Conservation (phyloP, 495 filamentous ascomycete genomes). For the Aspergillus haitiensis region DNA sequence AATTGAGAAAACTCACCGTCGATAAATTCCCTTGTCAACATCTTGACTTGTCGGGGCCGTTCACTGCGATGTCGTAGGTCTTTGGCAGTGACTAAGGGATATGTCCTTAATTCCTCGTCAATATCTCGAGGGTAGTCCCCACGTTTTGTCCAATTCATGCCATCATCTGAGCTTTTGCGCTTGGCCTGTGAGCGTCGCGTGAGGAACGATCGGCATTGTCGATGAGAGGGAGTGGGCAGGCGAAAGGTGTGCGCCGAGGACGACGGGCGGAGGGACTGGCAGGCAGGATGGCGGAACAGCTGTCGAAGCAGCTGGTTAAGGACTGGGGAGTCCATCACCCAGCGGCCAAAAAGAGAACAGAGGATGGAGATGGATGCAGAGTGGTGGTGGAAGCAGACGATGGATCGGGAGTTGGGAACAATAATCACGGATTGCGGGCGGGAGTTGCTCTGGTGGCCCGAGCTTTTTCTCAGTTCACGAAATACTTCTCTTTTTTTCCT, state of each 20-base stretch:
- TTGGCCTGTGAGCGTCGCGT: slow-evolving; percentile 34
- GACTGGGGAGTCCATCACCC: slow-evolving; percentile 78
- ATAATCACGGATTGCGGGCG: slow-evolving; percentile 18
- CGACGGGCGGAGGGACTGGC: slow-evolving; percentile 54
- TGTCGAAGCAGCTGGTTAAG: slow-evolving; percentile 77
- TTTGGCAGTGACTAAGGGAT: slow-evolving; percentile 81
- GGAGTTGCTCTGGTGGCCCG: slow-evolving; percentile 28
- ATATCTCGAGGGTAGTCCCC: slow-evolving; percentile 72
- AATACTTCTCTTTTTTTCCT: background rate
- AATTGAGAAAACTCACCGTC: slow-evolving; percentile 61
- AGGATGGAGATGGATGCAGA: slow-evolving; percentile 14
- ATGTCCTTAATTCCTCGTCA: slow-evolving; percentile 71
- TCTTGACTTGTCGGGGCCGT: slow-evolving; percentile 86
- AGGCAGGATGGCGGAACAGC: slow-evolving; percentile 70
- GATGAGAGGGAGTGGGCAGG: slow-evolving; percentile 29
- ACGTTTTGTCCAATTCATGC: slow-evolving; percentile 73
- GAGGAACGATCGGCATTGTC: slow-evolving; percentile 47
- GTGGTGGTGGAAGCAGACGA: slow-evolving; percentile 8
- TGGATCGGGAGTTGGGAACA: slow-evolving; percentile 7
- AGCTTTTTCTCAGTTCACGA: slow-evolving; percentile 28
- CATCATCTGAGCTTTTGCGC: slow-evolving; percentile 35
- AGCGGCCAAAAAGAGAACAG: background rate
- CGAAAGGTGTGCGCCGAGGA: slow-evolving; percentile 23
- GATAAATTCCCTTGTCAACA: slow-evolving; percentile 95
- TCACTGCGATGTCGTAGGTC: slow-evolving; percentile 68